Conservation (phyloP, 495 filamentous ascomycete species). For the Penicillium herquei region DNA sequence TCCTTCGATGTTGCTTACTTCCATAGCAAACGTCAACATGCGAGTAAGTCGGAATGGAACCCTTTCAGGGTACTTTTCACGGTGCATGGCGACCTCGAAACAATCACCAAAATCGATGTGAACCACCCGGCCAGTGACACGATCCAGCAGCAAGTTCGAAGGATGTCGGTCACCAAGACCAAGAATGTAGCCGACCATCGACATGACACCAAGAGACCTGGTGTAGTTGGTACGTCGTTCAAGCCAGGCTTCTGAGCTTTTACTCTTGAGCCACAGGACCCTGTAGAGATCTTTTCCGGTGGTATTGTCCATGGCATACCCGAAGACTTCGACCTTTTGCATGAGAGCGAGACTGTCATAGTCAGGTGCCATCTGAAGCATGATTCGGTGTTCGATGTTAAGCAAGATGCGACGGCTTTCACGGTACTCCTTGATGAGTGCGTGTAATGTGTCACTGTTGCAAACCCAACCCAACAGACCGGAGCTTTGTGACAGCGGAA, state of each 20-base stretch:
- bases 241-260: slow-evolving; percentile 96
- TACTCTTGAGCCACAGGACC: slow-evolving; percentile 97
- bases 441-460: slow-evolving; percentile 94
- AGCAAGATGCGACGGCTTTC: slow-evolving; percentile 95
- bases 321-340: slow-evolving; percentile 99
- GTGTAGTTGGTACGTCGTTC: slow-evolving; percentile 97
- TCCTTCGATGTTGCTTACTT: slow-evolving; percentile 98
- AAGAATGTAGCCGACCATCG: slow-evolving; percentile 99
- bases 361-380: slow-evolving; percentile 99
- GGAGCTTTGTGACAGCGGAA: slow-evolving; percentile 92
- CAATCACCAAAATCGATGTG: slow-evolving; percentile 99
- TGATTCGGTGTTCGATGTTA: slow-evolving; percentile 98
- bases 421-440: slow-evolving; percentile 94
- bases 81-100: slow-evolving; percentile 99
- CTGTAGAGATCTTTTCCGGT: slow-evolving; percentile 98
- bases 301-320: slow-evolving; percentile 97
- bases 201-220: slow-evolving; percentile 95
- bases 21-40: slow-evolving; percentile 99
- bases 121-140: slow-evolving; percentile 90
- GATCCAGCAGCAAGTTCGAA: slow-evolving; percentile 94
- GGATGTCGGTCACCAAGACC: slow-evolving; percentile 95
- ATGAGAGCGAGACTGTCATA: slow-evolving; percentile 98
- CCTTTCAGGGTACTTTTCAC: slow-evolving; percentile 96
- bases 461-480: slow-evolving; percentile 96
- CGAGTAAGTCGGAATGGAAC: slow-evolving; percentile 96